Base-by-base conservation (phyloP, 768 basidiomycete genomes). In the Tricholoma matsutake region DNA sequence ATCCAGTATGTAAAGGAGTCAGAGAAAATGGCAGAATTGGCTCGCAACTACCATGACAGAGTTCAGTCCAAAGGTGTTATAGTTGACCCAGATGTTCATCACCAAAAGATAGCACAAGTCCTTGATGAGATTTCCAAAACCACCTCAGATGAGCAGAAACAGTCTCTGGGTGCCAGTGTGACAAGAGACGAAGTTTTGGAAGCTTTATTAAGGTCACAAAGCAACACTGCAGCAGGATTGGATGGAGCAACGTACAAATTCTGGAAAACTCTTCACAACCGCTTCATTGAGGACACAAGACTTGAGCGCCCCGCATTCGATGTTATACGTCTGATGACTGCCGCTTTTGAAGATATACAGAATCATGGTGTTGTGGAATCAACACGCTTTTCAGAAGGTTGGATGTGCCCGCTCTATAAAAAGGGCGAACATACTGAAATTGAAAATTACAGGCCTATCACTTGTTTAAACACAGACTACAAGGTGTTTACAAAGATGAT, bases 321-420 rank as follows among this genome's bases (percentile, higher is more conserved):
- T 47, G 55, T 66, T 3, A 37, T 58, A n/a, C 31, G 32, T 6
- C 9, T 60, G 2, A 56, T 73, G 6, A 60, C 56, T n/a, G 18
- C 4, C 28, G 64, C 67, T 0, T 71, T 59, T 58, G 67, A 68
- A 7, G 68, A 78, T 35, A 77, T 80, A 0, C 61, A 75, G 54
- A 0, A 1, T 0, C 0, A 73, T 45, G 75, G 77, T 0, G 1
- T 72, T 0, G 18, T 8, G 0, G 1, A 18, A 0, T 2, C 10
- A 0, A 58, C 66, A 1, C 6, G 14, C 0, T 82, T 77, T 49
- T 31, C 71, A 0, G 49, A 68, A 2, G 79, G 79, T 0, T 72
- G 69, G 73, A 73, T 78, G 71, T 75, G 74, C 67, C 77, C 72
- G 0, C 31, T 81, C 0, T 81, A 75, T 56, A 81, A 81, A 51